phyloP scores from a whole-genome alignment of 106 monocot genomes.

The Agapanthus africanus region DNA sequence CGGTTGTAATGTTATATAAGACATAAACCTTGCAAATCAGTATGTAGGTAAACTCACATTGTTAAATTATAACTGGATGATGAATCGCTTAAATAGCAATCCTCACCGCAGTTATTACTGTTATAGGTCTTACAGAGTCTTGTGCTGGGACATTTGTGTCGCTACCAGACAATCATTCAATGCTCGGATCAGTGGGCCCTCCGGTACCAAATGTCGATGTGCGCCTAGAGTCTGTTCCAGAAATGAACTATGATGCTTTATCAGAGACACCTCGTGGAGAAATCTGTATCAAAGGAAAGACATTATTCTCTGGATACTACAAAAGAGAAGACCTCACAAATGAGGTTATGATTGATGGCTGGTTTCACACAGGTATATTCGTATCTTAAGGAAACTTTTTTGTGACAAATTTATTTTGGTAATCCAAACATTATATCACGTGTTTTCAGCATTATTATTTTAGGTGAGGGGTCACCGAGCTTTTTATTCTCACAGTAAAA shows the following conservation, averaged over 20 bases:
- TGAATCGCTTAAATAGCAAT: not conserved
- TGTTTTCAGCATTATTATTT: too few relatives aligned
- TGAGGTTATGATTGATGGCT: slow-evolving; percentile 87
- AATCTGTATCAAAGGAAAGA: slow-evolving; percentile 77
- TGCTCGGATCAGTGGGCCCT: slow-evolving; percentile 94
- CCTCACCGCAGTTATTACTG: not conserved
- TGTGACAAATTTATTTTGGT: too few relatives aligned
- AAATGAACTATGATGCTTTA: slow-evolving; percentile 90
- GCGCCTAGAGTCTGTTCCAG: slow-evolving; percentile 85
- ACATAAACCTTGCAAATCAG: too few relatives aligned
- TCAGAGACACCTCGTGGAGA: slow-evolving; percentile 62
- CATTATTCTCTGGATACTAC: slow-evolving; percentile 89
- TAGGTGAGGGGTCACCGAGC: too few relatives aligned
- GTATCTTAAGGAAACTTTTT: not conserved
- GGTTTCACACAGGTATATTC: slow-evolving; percentile 92
- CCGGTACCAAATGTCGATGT: slow-evolving; percentile 84
- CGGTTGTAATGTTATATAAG: not conserved
- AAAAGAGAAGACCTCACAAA: slow-evolving; percentile 87
- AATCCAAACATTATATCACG: too few relatives aligned
- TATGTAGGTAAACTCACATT: not conserved
- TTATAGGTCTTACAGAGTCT: slow-evolving; percentile 81
- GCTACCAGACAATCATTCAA: slow-evolving; percentile 53
- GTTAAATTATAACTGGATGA: not conserved
- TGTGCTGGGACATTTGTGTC: slow-evolving; percentile 91
- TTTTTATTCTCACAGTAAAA: too few relatives aligned